Evolutionary conservation across 257 asterid genomes (phyloP), one percentile per base, ranked within the genome.

Genomic region (Scutellaria baicalensis): DNA sequence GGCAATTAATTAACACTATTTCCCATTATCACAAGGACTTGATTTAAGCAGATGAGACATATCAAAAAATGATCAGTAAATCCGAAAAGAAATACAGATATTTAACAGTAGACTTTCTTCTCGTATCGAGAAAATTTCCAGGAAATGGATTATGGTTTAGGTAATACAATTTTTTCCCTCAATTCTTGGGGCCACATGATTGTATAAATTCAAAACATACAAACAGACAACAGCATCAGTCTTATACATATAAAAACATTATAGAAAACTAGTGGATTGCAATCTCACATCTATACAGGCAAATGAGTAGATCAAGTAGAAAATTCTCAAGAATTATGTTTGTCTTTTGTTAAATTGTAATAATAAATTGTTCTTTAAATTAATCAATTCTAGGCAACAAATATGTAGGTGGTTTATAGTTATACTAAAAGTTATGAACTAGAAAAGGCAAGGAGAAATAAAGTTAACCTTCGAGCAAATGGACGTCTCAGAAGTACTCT

Each of bases 401-500:
- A 49, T 12, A 8, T 39, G 43, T 39, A 63, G 56, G 64, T 11
- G 42, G 73, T 64, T 50, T 50, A 55, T 18, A 43, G 58, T 50
- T 50, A 55, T 18, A 43, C 11, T 50, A 66, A 68, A 14, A 49
- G 35, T 14, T 12, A 58, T 40, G 57, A 75, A 38, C 17, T 56
- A 45, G 8, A 64, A 45, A 56, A 65, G 48, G 17, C 8, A 50
- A 56, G 49, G 65, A 55, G 64, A 42, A 42, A n/a, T 13, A 47
- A 73, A 65, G 27, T 20, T 51, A 71, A 93, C 99, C 97, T 91
- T 65, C 96, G 84, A 52, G 99, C 82, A 81, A 82, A 80, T 62
- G 99, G 97, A 73, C 99, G 96, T 66, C 99, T 82, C 59, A 91
- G 61, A 48, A 93, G 95, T 69, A 93, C 96, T 78, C 84, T 84